phyloP scores from a whole-genome alignment of 176 grass and related monocot species.

The Ampelocalamus luodianensis region DNA sequence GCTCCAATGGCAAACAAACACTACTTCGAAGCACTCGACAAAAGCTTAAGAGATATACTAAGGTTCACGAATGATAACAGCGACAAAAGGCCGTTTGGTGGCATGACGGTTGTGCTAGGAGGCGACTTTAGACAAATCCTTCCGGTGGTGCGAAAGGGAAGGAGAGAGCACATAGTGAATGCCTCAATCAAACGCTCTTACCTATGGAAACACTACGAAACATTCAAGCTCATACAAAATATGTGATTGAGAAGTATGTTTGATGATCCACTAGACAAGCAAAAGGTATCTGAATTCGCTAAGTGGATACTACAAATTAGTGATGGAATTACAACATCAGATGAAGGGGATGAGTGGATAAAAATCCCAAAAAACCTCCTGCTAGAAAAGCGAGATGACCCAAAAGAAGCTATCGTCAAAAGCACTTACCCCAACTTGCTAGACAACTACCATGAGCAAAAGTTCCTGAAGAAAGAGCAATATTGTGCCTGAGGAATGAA shows the following conservation, averaged over 20 bases:
- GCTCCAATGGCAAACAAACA: conserved; percentile 18
- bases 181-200: not conserved
- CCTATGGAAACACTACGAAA: too few relatives aligned
- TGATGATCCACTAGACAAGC: too few relatives aligned
- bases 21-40: conserved; percentile 25
- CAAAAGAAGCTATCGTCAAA: conserved; percentile 1
- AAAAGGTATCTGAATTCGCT: too few relatives aligned
- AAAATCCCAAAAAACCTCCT: not conserved
- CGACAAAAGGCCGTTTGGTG: not conserved
- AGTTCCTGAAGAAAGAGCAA: not conserved
- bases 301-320: too few relatives aligned
- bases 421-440: not conserved
- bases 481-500: not conserved
- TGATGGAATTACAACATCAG: not conserved
- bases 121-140: conserved; percentile 40
- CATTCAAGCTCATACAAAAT: too few relatives aligned
- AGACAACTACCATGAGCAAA: not conserved
- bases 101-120: conserved; percentile 15
- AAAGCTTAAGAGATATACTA: conserved; percentile 10
- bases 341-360: not conserved
- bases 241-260: too few relatives aligned
- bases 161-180: not conserved
- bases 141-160: not conserved
- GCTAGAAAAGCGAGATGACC: not conserved
- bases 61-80: not conserved